A percentile compares a stretch with the other conserved stretches of the same genome.
Evolutionary conservation across 306 rosid genomes (phyloP).

Genomic region (Cucurbita ficifolia): DNA sequence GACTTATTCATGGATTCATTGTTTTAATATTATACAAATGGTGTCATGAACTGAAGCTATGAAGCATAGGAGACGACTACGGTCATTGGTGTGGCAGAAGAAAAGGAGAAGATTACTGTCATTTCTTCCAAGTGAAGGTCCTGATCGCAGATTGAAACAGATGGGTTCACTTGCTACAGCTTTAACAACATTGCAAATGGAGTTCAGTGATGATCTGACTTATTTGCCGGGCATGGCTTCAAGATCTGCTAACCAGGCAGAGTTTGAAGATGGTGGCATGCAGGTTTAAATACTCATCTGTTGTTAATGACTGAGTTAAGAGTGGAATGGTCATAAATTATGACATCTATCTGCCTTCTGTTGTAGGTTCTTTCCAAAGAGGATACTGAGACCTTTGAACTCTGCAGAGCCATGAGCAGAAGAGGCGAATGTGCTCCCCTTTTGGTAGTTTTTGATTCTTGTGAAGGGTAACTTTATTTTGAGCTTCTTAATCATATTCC

Average conservation of each 20-base stretch:
- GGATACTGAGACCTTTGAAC: conserved; percentile 51
- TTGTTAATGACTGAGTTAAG: neutral
- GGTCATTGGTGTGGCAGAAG: conserved; percentile 51
- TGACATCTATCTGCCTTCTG: neutral
- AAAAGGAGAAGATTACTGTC: conserved; percentile 54
- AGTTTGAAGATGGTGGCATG: conserved; percentile 63
- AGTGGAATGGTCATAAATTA: neutral
- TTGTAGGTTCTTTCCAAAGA: conserved; percentile 51
- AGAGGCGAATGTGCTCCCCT: conserved; percentile 58
- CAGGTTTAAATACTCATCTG: conserved; percentile 32
- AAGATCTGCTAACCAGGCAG: conserved; percentile 42
- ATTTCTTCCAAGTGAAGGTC: conserved; percentile 49
- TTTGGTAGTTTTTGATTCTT: conserved; percentile 52
- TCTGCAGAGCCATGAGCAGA: conserved; percentile 49
- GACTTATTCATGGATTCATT: neutral
- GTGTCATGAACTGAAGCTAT: conserved; percentile 33
- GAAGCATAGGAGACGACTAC: conserved; percentile 51
- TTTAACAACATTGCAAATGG: conserved; percentile 38
- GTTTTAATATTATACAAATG: conserved; percentile 7
- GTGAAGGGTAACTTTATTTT: conserved; percentile 57
- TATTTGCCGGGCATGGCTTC: conserved; percentile 55
- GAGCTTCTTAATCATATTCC: neutral
- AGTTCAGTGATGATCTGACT: conserved; percentile 59
- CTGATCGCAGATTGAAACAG: conserved; percentile 47
- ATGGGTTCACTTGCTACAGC: conserved; percentile 80